phyloP scores from a whole-genome alignment of 164 flowering plant species.

The Houttuynia cordata region DNA sequence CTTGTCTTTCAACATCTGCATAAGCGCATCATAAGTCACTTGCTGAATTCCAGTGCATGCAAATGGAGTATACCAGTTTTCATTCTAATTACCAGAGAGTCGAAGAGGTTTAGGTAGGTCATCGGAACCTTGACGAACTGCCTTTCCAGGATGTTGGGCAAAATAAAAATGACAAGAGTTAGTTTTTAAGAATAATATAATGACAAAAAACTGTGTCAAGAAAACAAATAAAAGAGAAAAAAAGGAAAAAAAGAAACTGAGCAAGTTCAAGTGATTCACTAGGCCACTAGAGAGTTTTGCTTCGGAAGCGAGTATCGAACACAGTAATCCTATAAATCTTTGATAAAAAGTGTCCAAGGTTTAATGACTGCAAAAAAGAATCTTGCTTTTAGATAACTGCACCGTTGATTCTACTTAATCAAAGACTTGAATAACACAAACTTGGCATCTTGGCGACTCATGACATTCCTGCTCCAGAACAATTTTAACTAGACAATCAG shows the following conservation, averaged over 20 bases:
- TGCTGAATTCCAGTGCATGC: background rate
- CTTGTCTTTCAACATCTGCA: constrained; percentile 38
- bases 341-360: too few relatives aligned
- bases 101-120: background rate
- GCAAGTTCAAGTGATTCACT: background rate
- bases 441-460: too few relatives aligned
- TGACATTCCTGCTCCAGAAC: too few relatives aligned
- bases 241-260: too few relatives aligned
- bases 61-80: background rate
- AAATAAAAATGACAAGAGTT: background rate
- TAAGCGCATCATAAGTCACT: background rate
- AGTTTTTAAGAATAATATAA: too few relatives aligned
- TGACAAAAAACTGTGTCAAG: background rate
- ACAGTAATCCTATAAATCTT: too few relatives aligned
- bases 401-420: too few relatives aligned
- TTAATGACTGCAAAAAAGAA: too few relatives aligned
- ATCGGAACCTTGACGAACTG: constrained; percentile 7
- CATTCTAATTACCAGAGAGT: background rate
- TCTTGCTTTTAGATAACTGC: too few relatives aligned
- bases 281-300: background rate
- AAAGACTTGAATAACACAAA: too few relatives aligned
- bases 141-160: background rate
- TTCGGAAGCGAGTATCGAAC: background rate
- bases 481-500: too few relatives aligned
- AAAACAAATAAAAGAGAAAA: background rate